These are phyloP conservation scores for Eragrostis nindensis DNA, from an alignment of 176 grass and related monocot species.

Conservation along the genomic window DNA sequence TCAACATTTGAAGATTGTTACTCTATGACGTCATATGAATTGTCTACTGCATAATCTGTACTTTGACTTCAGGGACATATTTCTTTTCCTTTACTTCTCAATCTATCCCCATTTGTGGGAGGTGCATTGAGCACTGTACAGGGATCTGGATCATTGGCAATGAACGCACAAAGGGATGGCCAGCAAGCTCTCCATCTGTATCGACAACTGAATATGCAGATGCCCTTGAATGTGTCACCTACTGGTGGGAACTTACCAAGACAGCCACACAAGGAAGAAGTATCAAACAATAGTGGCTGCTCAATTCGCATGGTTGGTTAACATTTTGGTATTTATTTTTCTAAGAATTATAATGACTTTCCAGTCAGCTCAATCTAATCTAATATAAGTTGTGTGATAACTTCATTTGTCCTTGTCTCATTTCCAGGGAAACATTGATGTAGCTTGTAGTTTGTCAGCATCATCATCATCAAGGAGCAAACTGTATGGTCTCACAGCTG, in stretches of 20 bases:
- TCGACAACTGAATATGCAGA: slow-evolving; percentile 46
- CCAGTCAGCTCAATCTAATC: neutral
- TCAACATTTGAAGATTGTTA: neutral
- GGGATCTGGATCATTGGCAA: slow-evolving; percentile 27
- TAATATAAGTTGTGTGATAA: neutral
- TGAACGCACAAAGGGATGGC: slow-evolving; percentile 30
- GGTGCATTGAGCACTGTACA: slow-evolving; percentile 40
- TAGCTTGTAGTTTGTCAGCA: neutral
- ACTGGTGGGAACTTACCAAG: slow-evolving; percentile 37
- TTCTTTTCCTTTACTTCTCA: slow-evolving; percentile 88
- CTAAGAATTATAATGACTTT: neutral
- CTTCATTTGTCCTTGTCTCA: neutral
- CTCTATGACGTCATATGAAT: slow-evolving; percentile 17
- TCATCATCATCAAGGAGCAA: slow-evolving; percentile 29
- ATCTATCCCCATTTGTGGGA: slow-evolving; percentile 67
- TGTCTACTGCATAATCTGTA: slow-evolving; percentile 13
- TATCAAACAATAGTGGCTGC: neutral
- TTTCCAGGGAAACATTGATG: slow-evolving; percentile 38
- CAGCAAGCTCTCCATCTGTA: slow-evolving; percentile 40
- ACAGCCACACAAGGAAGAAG: slow-evolving; percentile 25
- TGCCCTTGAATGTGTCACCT: slow-evolving; percentile 45
- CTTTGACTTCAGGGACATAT: slow-evolving; percentile 66
- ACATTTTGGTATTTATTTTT: slow-evolving; percentile 6
- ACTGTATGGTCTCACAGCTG: slow-evolving; percentile 66
- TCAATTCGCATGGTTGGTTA: slow-evolving; percentile 27